Conservation (phyloP, 1,139 yeast species). For the Kodamaea suecica region DNA sequence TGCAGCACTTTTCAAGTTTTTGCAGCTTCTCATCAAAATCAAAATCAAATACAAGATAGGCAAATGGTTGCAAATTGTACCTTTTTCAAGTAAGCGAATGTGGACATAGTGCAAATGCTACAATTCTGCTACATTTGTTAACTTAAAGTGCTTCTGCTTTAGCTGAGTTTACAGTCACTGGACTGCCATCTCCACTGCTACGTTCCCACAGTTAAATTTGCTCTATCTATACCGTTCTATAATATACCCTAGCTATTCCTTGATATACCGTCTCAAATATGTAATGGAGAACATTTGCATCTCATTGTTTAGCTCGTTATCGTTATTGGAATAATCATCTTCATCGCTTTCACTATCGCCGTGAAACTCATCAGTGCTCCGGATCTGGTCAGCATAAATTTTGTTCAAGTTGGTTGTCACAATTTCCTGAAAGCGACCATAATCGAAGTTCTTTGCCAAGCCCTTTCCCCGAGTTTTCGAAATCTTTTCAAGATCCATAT, state of each 20-base stretch:
- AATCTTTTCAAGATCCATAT: constrained; percentile 6
- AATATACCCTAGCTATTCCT: constrained; percentile 12
- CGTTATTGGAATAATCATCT: constrained; percentile 10
- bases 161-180: too few relatives aligned
- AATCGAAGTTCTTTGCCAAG: constrained; percentile 21
- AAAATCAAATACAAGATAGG: too few relatives aligned
- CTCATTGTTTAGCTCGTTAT: constrained; percentile 20
- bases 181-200: too few relatives aligned
- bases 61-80: too few relatives aligned
- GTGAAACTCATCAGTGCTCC: constrained; percentile 11
- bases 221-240: too few relatives aligned
- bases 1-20: too few relatives aligned
- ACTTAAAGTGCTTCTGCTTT: too few relatives aligned
- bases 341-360: constrained; percentile 10
- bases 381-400: constrained; percentile 20
- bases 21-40: too few relatives aligned
- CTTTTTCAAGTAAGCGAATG: too few relatives aligned
- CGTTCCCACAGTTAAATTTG: too few relatives aligned
- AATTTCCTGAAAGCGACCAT: constrained; percentile 27
- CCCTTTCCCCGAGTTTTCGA: constrained; percentile 4
- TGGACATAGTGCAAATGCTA: too few relatives aligned
- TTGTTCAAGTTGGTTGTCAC: constrained; percentile 23
- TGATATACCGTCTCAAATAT: constrained; percentile 31
- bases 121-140: too few relatives aligned
- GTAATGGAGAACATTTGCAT: constrained; percentile 28